These are phyloP conservation scores for Hypoxylon crocopeplum DNA, from an alignment of 495 filamentous ascomycete genomes.

Conservation along the genomic window DNA sequence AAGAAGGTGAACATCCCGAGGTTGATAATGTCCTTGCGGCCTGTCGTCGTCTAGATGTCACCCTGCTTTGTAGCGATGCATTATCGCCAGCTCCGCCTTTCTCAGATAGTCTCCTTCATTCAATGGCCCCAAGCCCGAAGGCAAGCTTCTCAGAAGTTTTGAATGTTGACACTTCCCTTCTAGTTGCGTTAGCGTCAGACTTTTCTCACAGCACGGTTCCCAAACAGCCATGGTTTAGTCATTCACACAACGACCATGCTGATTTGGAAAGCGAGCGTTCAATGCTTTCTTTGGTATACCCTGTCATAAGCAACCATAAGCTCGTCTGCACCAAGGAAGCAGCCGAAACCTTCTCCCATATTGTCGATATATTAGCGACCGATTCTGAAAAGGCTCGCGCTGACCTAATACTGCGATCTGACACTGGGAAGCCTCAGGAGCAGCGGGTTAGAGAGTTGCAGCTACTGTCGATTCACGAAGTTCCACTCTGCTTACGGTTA, in stretches of 20 bases:
- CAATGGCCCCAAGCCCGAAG: constrained; percentile 50
- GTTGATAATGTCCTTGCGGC: constrained; percentile 33
- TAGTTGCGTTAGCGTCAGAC: constrained; percentile 51
- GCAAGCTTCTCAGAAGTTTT: constrained; percentile 39
- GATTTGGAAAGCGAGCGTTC: constrained; percentile 42
- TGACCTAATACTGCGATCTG: constrained; percentile 38
- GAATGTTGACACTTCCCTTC: constrained; percentile 52
- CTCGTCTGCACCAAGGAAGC: constrained; percentile 48
- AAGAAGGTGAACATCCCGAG: constrained; percentile 30
- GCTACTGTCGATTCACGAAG: constrained; percentile 35
- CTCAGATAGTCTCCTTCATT: constrained; percentile 54
- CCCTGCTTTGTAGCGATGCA: constrained; percentile 29
- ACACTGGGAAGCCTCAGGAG: constrained; percentile 20
- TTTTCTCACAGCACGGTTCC: constrained; percentile 44
- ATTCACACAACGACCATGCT: constrained; percentile 41
- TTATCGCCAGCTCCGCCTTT: constrained; percentile 35
- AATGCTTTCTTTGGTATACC: constrained; percentile 43
- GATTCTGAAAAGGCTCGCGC: constrained; percentile 46
- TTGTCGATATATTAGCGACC: constrained; percentile 47
- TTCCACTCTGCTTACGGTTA: constrained; percentile 37
- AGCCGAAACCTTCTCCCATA: constrained; percentile 45
- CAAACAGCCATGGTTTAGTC: constrained; percentile 48
- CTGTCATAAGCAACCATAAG: constrained; percentile 37
- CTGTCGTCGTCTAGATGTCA: constrained; percentile 36
- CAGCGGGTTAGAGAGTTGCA: constrained; percentile 35